Conservation (phyloP, 768 basidiomycete genomes). For the Erythrobasidium yunnanense region DNA sequence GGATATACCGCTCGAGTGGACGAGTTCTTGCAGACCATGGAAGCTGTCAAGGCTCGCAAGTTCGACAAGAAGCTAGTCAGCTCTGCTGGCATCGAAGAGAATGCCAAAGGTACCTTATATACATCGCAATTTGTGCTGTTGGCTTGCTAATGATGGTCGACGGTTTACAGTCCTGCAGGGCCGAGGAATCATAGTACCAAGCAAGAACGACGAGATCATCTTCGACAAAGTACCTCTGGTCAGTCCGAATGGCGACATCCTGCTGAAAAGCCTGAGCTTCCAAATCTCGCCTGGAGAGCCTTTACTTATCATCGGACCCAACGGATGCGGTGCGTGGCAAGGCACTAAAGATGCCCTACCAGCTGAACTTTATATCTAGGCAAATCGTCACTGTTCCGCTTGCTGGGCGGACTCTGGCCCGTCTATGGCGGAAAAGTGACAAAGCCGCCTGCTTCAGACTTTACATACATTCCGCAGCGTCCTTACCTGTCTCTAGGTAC, state of each 20-base stretch:
- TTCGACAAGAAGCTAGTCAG: constrained; percentile 78
- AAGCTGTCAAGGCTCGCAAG: constrained; percentile 67
- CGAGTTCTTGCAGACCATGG: constrained; percentile 77
- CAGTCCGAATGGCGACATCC: constrained; percentile 87
- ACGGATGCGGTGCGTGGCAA: constrained; percentile 63
- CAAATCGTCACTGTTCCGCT: constrained; percentile 65
- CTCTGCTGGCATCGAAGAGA: constrained; percentile 51
- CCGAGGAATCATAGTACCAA: constrained; percentile 66
- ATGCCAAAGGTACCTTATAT: constrained; percentile 65
- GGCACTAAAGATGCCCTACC: too few relatives aligned
- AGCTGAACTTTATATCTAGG: too few relatives aligned
- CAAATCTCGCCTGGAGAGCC: constrained; percentile 83
- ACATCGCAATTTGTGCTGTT: constrained; percentile 8
- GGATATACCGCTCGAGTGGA: constrained; percentile 90
- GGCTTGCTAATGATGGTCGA: background rate
- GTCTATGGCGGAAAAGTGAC: constrained; percentile 70
- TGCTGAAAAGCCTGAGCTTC: constrained; percentile 75
- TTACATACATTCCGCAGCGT: constrained; percentile 89
- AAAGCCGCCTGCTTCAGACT: constrained; percentile 76
- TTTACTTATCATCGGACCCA: constrained; percentile 83
- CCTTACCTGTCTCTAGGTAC: constrained; percentile 92
- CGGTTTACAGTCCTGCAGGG: constrained; percentile 65
- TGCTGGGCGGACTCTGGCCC: constrained; percentile 92
- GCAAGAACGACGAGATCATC: constrained; percentile 63
- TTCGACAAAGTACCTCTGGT: constrained; percentile 92